These are phyloP conservation scores for Penicillium verhagenii DNA, from an alignment of 495 filamentous ascomycete genomes.

Conservation along the genomic window DNA sequence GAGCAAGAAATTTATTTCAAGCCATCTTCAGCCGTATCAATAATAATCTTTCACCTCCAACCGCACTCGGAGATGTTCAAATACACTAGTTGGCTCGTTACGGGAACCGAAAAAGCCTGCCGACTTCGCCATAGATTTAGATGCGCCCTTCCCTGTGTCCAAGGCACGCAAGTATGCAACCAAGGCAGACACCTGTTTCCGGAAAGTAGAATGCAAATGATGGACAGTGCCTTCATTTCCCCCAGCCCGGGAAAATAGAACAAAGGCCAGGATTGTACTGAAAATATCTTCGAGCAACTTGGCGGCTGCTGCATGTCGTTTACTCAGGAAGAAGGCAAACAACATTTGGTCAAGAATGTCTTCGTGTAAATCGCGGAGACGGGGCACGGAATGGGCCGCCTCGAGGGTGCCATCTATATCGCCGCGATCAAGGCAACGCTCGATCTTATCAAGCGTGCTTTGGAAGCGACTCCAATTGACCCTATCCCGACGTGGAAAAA, in stretches of 20 bases:
- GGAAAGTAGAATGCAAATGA: slow-evolving; percentile 61
- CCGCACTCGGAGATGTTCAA: slow-evolving; percentile 48
- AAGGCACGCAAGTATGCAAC: slow-evolving; percentile 37
- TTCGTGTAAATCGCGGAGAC: slow-evolving; percentile 71
- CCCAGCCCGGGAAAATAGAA: slow-evolving; percentile 45
- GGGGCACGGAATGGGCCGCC: slow-evolving; percentile 56
- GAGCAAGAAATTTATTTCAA: too few relatives aligned
- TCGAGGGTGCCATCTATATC: slow-evolving; percentile 48
- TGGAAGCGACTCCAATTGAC: slow-evolving; percentile 71
- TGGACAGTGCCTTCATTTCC: slow-evolving; percentile 45
- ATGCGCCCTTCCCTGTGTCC: slow-evolving; percentile 48
- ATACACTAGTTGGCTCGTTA: slow-evolving; percentile 38
- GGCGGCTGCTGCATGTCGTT: slow-evolving; percentile 58
- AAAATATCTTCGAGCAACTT: slow-evolving; percentile 78
- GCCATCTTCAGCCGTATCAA: too few relatives aligned
- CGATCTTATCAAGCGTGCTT: slow-evolving; percentile 58
- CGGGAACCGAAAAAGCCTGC: slow-evolving; percentile 28
- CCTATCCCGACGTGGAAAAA: slow-evolving; percentile 75
- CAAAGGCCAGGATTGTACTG: slow-evolving; percentile 66
- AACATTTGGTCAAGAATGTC: slow-evolving; percentile 76
- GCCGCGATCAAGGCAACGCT: slow-evolving; percentile 52
- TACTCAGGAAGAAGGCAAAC: slow-evolving; percentile 64
- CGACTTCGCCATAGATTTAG: slow-evolving; percentile 30
- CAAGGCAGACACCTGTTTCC: slow-evolving; percentile 68
- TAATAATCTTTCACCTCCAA: slow-evolving; percentile 53